Base-by-base conservation (phyloP, 371 early-diverging fungal species). In the Syncephalastrum racemosum region DNA sequence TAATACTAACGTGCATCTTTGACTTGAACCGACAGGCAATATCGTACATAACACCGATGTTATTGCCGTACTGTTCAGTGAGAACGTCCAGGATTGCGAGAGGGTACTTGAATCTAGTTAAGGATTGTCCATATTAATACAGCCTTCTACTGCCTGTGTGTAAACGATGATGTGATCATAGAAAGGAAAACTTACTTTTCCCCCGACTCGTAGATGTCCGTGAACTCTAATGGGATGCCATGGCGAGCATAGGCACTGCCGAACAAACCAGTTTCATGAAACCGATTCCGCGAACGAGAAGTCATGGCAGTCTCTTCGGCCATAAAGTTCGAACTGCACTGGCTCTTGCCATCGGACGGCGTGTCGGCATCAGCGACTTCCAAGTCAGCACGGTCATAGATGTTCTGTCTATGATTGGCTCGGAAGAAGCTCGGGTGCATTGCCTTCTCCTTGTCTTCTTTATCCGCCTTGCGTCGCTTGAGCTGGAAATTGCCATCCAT, bases 181-280 rank as follows among this genome's bases (percentile, higher is more conserved):
- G 16, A 49, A 8, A 12, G 20, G n/a, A 25, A n/a, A n/a, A n/a
- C 27, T 14, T 15, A 49, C 50, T 49, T 49, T 15, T 49, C 50
- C 16, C 50, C 50, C 4, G 50, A 25, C n/a, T 25, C 10, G 36
- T 25, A 49, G 13, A 49, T 27, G 36, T 49, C 36, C 3, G 50
- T 49, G 15, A 49, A 49, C 19, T 49, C 50, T 6, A 49, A 25
- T 47, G 42, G 56, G n/a, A 56, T 14, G 41, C 46, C 56, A 40
- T 56, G 56, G 18, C 56, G 22, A 22, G 45, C 49, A 47, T 41
- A 56, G 7, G 43, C 20, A 31, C 27, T 20, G 13, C 40, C 31
- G n/a, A 56, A 40, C n/a, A 56, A 4, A 12, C 56, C 56, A 13
- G n/a, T 40, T 48, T 48, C 56, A 20, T 56, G 36, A 40, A 14